Conservation (phyloP, 2,329 filamentous ascomycete species). For the Thermothelomyces thermophilus region DNA sequence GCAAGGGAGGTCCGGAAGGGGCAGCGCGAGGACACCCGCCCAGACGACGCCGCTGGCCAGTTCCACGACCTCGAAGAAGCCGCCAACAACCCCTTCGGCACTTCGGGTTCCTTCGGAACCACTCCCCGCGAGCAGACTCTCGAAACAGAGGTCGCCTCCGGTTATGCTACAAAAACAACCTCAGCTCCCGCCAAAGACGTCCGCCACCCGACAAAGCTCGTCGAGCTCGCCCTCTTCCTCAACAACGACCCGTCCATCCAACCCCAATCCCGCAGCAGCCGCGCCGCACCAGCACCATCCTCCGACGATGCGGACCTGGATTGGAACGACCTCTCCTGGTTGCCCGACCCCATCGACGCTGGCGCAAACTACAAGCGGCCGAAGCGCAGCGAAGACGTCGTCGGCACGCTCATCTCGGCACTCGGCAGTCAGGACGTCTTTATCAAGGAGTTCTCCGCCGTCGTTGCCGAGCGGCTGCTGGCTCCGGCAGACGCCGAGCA, state of each 20-base stretch:
- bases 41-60: neutral
- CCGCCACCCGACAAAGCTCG: constrained; percentile 41
- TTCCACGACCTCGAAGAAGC: too few species aligned
- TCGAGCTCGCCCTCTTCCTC: constrained; percentile 62
- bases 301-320: constrained; percentile 64
- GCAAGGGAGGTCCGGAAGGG: constrained; percentile 29
- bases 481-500: neutral
- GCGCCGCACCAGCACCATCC: constrained; percentile 32
- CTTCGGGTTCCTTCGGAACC: too few species aligned
- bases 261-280: constrained; percentile 33
- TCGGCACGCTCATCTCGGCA: constrained; percentile 80
- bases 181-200: neutral
- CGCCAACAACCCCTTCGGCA: too few species aligned
- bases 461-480: constrained; percentile 76
- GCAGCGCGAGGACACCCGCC: constrained; percentile 2
- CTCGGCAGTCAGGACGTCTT: constrained; percentile 88
- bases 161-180: too few species aligned
- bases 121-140: too few species aligned
- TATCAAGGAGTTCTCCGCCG: constrained; percentile 85
- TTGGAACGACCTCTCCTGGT: constrained; percentile 90
- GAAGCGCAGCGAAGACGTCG: constrained; percentile 72
- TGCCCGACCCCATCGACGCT: constrained; percentile 87
- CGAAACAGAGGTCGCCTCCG: neutral
- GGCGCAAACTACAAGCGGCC: constrained; percentile 86
- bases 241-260: constrained; percentile 48